A percentile compares a stretch with the other conserved stretches of the same genome.
These are phyloP conservation scores for Phylloporus arenicola DNA, from an alignment of 768 basidiomycete species.

Conservation along the genomic window DNA sequence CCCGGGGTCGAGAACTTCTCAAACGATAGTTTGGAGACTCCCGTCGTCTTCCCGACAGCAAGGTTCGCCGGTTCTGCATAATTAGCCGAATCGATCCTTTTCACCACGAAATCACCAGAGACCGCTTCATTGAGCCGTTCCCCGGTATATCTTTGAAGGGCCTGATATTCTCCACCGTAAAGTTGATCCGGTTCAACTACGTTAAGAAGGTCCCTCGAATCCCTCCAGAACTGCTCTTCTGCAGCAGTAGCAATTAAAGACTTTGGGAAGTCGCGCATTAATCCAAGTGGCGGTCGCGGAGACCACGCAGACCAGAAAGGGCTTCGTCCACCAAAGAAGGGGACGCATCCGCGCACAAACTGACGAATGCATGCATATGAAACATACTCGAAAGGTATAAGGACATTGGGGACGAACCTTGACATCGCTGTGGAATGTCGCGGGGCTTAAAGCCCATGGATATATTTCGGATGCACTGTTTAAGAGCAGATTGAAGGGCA, in stretches of 20 bases:
- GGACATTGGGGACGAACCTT: background rate
- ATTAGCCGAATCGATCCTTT: background rate
- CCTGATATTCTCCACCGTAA: constrained; percentile 1
- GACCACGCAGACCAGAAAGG: constrained; percentile 17
- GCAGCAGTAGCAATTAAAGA: constrained; percentile 1
- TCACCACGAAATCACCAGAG: background rate
- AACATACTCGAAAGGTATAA: background rate
- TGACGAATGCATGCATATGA: background rate
- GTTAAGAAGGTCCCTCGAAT: constrained; percentile 2
- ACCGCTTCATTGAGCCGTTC: background rate
- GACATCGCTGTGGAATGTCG: constrained; percentile 1
- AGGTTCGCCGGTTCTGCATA: constrained; percentile 4
- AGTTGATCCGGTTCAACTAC: background rate
- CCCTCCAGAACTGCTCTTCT: constrained; percentile 2
- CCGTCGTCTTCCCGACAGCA: constrained; percentile 11
- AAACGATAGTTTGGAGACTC: constrained; percentile 7
- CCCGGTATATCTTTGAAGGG: constrained; percentile 4
- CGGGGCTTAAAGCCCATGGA: constrained; percentile 4
- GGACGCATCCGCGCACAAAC: constrained; percentile 12
- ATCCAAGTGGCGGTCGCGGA: constrained; percentile 4
- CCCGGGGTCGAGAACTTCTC: constrained; percentile 18
- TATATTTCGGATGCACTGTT: constrained; percentile 1
- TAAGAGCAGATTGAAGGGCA: constrained; percentile 6
- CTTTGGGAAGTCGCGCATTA: constrained; percentile 13
- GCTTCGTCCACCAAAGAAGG: constrained; percentile 17